phyloP scores from a whole-genome alignment of 331 rosid species.

The Quercus lobata region DNA sequence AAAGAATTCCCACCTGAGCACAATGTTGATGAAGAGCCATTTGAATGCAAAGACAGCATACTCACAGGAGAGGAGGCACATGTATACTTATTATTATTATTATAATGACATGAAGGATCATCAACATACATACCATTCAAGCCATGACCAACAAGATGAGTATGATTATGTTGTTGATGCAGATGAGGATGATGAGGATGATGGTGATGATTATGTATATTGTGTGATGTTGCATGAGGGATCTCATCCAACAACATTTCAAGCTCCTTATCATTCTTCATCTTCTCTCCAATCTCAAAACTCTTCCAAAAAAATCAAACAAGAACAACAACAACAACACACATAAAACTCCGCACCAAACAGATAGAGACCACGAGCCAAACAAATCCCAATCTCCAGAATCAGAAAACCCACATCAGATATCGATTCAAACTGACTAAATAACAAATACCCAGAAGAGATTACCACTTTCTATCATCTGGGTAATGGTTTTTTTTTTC shows the following conservation, averaged over 20 bases:
- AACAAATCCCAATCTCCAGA: conserved; percentile 26
- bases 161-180: not conserved
- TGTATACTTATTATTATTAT: conserved; percentile 5
- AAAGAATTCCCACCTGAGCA: conserved; percentile 24
- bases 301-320: not conserved
- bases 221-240: conserved; percentile 34
- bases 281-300: conserved; percentile 7
- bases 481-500: not conserved
- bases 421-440: not conserved
- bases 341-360: not conserved
- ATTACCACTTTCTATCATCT: conserved; percentile 20
- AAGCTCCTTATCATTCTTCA: conserved; percentile 16
- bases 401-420: conserved; percentile 16
- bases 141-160: conserved; percentile 10
- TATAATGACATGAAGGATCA: conserved; percentile 23
- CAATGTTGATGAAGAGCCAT: conserved; percentile 51
- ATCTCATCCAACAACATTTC: conserved; percentile 17
- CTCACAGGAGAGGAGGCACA: conserved; percentile 42
- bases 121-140: conserved; percentile 24
- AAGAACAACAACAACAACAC: not conserved
- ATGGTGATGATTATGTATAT: conserved; percentile 17
- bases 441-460: conserved; percentile 13
- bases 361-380: not conserved
- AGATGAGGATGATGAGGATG: not conserved
- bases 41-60: conserved; percentile 47